Conservation (phyloP, 495 filamentous ascomycete species). For the Glonium stellatum region DNA sequence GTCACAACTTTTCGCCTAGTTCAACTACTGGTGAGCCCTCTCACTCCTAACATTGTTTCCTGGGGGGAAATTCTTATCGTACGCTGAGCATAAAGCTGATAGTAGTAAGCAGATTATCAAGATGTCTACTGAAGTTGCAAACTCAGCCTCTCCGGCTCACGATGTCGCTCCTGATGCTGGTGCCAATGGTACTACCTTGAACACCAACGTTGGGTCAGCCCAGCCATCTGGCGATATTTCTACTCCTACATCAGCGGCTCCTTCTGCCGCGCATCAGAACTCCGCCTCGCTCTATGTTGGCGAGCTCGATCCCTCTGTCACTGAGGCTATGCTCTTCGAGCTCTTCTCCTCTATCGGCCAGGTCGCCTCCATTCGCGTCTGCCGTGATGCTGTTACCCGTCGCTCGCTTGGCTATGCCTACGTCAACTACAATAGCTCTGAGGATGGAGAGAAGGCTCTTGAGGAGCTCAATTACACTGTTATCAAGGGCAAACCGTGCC, state of each 20-base stretch:
- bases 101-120: constrained; percentile 19
- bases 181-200: constrained; percentile 56
- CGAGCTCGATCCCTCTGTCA: constrained; percentile 94
- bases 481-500: constrained; percentile 97
- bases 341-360: constrained; percentile 99
- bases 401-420: constrained; percentile 99
- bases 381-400: constrained; percentile 96
- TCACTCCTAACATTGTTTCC: neutral
- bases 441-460: constrained; percentile 93
- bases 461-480: constrained; percentile 99
- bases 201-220: constrained; percentile 53
- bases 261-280: constrained; percentile 69
- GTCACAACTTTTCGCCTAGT: neutral
- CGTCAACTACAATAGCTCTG: constrained; percentile 98
- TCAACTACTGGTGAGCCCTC: neutral
- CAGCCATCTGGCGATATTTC: constrained; percentile 56
- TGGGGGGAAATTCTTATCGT: neutral
- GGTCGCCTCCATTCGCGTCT: constrained; percentile 98
- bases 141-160: constrained; percentile 57
- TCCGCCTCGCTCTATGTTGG: constrained; percentile 98
- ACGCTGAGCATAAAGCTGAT: neutral
- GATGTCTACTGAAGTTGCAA: constrained; percentile 59
- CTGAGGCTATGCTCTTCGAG: constrained; percentile 99
- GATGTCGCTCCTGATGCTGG: constrained; percentile 55
- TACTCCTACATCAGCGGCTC: constrained; percentile 64